Percentiles rank a stretch among this genome's conserved stretches.
These are phyloP conservation scores for Stemphylium vesicarium DNA, from an alignment of 2,329 filamentous ascomycete species.

Conservation along the genomic window DNA sequence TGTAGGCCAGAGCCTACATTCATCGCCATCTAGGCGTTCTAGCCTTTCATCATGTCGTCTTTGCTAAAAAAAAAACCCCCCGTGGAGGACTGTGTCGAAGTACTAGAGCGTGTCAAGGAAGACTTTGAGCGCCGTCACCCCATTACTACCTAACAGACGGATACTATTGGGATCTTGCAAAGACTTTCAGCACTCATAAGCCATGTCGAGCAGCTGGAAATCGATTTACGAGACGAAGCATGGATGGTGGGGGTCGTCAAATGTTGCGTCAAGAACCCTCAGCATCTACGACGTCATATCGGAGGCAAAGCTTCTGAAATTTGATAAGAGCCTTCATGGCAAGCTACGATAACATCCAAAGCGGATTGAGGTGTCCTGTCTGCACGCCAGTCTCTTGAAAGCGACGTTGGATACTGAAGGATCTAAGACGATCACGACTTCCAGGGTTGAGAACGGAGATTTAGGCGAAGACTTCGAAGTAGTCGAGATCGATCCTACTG, in stretches of 20 bases:
- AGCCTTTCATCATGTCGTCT: slow-evolving; percentile 22
- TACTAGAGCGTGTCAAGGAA: slow-evolving; percentile 60
- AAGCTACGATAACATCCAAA: slow-evolving; percentile 59
- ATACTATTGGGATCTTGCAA: slow-evolving; percentile 33
- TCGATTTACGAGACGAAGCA: slow-evolving; percentile 40
- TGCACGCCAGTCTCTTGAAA: slow-evolving; percentile 62
- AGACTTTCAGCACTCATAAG: slow-evolving; percentile 46
- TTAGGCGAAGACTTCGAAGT: slow-evolving; percentile 53
- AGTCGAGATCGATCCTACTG: slow-evolving; percentile 61
- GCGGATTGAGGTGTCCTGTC: slow-evolving; percentile 62
- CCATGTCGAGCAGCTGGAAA: slow-evolving; percentile 44
- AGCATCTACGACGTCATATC: slow-evolving; percentile 62
- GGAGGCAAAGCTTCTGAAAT: slow-evolving; percentile 52
- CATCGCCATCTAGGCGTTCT: slow-evolving; percentile 6
- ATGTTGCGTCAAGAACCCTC: slow-evolving; percentile 61
- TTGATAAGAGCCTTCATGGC: slow-evolving; percentile 56
- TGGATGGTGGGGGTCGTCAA: slow-evolving; percentile 51
- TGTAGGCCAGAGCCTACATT: neutral
- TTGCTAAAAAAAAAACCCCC: slow-evolving; percentile 31
- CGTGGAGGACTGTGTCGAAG: slow-evolving; percentile 57
- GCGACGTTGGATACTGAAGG: slow-evolving; percentile 40
- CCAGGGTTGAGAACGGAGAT: slow-evolving; percentile 28
- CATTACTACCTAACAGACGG: slow-evolving; percentile 32
- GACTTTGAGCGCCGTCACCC: slow-evolving; percentile 58
- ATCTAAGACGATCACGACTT: slow-evolving; percentile 18